Conservation (phyloP, 148 eudicot species). For the Pouteria glomerata region DNA sequence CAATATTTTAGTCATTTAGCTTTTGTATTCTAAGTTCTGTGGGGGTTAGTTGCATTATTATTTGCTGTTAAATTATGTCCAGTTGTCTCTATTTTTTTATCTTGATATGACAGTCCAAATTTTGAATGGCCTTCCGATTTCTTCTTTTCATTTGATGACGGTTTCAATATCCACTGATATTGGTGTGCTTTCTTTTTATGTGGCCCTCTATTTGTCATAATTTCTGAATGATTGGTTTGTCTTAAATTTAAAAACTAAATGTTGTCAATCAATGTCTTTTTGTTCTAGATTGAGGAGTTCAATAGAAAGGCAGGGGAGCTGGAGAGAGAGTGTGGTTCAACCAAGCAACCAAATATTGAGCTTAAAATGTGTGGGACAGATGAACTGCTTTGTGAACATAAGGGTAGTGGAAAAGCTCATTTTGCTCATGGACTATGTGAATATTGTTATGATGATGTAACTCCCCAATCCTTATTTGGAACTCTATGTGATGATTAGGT, state of each 20-base stretch:
- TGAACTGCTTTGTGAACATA: slow-evolving; percentile 76
- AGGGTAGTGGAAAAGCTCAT: slow-evolving; percentile 40
- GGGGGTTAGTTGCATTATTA: not conserved
- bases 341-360: slow-evolving; percentile 13
- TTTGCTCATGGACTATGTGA: slow-evolving; percentile 84
- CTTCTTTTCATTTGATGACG: not conserved
- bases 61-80: not conserved
- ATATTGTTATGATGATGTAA: slow-evolving; percentile 61
- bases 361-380: slow-evolving; percentile 20
- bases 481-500: slow-evolving; percentile 5
- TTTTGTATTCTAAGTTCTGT: not conserved
- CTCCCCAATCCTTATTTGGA: slow-evolving; percentile 7
- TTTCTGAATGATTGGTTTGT: not conserved
- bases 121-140: not conserved
- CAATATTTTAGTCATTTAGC: not conserved
- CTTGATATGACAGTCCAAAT: no score
- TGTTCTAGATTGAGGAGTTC: slow-evolving; percentile 78
- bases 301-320: slow-evolving; percentile 49
- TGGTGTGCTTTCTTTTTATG: not conserved
- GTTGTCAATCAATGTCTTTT: not conserved
- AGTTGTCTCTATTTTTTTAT: not conserved
- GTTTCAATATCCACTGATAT: not conserved
- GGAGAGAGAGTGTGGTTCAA: slow-evolving; percentile 24
- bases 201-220: not conserved
- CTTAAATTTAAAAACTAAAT: not conserved